These are phyloP conservation scores for Salix koriyanagi DNA, from an alignment of 345 rosid genomes.

Conservation along the genomic window DNA sequence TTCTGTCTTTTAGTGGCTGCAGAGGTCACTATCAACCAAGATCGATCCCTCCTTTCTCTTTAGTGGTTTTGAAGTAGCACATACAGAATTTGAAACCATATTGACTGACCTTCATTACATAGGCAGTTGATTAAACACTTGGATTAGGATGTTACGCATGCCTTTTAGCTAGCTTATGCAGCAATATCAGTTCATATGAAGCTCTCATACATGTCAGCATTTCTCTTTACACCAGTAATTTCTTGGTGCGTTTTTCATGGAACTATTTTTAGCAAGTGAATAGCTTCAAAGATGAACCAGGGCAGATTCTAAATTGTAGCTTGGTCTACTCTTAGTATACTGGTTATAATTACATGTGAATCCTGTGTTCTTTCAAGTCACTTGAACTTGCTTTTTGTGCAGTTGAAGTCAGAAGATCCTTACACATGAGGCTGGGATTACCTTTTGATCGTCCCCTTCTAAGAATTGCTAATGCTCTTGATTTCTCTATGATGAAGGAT, in stretches of 20 bases:
- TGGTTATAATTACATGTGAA: background rate
- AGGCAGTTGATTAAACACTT: background rate
- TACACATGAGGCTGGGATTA: constrained; percentile 73
- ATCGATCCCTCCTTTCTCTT: background rate
- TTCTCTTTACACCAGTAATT: background rate
- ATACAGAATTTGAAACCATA: background rate
- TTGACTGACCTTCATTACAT: background rate
- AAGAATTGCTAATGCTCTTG: constrained; percentile 74
- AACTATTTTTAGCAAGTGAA: constrained; percentile 2
- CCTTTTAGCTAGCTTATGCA: background rate
- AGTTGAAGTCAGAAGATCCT: constrained; percentile 73
- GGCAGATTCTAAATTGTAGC: background rate
- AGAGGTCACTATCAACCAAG: background rate
- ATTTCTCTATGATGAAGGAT: constrained; percentile 41
- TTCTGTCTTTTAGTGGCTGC: background rate
- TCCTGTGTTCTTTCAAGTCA: constrained; percentile 2
- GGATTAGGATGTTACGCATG: background rate
- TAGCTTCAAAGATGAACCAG: background rate
- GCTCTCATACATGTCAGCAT: background rate
- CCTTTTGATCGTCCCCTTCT: constrained; percentile 84
- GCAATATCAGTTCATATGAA: background rate
- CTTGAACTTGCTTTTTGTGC: constrained; percentile 20
- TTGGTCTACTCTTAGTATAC: constrained; percentile 1
- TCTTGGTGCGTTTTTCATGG: background rate
- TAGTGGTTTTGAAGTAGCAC: background rate